These are phyloP conservation scores for Dictyostelium citrinum DNA, from an alignment of 78 protist genomes.

Conservation along the genomic window DNA sequence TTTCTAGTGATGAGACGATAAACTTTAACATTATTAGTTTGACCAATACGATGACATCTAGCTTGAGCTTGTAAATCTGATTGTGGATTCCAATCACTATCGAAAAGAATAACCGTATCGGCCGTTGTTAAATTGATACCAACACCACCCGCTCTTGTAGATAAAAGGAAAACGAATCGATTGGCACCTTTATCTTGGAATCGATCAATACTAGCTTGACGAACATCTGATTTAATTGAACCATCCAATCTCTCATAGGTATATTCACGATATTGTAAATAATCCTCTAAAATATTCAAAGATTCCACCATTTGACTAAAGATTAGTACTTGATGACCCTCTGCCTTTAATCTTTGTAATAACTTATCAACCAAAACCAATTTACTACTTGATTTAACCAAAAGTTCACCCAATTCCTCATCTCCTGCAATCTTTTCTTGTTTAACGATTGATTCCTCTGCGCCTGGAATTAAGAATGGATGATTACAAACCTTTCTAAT, in stretches of 20 bases:
- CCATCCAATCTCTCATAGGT: slow-evolving; percentile 90
- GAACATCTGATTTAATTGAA: slow-evolving; percentile 60
- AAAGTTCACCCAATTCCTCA: slow-evolving; percentile 88
- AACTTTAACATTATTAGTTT: slow-evolving; percentile 90
- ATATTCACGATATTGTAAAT: slow-evolving; percentile 66
- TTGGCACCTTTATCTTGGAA: slow-evolving; percentile 72
- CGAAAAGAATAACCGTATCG: slow-evolving; percentile 96
- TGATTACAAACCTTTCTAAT: slow-evolving; percentile 95
- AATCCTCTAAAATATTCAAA: slow-evolving; percentile 92
- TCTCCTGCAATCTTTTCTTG: slow-evolving; percentile 56
- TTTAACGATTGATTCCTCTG: slow-evolving; percentile 49
- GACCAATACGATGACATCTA: slow-evolving; percentile 97
- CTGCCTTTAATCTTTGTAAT: slow-evolving; percentile 71
- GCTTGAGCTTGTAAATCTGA: slow-evolving; percentile 93
- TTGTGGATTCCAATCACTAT: slow-evolving; percentile 98
- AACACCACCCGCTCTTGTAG: slow-evolving; percentile 97
- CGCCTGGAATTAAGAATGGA: slow-evolving; percentile 89
- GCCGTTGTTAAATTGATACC: slow-evolving; percentile 96
- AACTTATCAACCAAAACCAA: slow-evolving; percentile 93
- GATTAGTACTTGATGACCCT: slow-evolving; percentile 94
- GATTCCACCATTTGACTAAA: slow-evolving; percentile 94
- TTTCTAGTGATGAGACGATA: slow-evolving; percentile 91
- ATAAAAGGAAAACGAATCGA: slow-evolving; percentile 89
- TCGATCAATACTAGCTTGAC: slow-evolving; percentile 92
- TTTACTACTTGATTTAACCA: slow-evolving; percentile 88